A percentile compares a stretch with the other conserved stretches of the same genome.
phyloP scores from a whole-genome alignment of 805 yeast genomes.

The Naumovozyma baii region DNA sequence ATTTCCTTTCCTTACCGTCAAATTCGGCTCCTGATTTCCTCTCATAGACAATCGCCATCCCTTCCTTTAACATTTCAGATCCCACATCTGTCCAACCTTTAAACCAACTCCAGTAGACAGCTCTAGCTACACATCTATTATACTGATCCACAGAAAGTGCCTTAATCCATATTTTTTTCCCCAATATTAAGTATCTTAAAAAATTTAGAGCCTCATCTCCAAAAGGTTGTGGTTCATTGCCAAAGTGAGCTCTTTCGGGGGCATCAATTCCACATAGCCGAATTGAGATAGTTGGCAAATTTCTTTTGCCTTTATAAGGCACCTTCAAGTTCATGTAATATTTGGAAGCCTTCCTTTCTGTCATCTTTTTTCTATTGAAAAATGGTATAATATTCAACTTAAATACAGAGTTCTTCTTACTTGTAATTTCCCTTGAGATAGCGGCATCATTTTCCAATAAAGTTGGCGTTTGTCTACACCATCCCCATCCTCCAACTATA shows the following conservation, averaged over 20 bases:
- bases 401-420: not conserved
- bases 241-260: constrained; percentile 91
- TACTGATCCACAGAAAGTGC: constrained; percentile 84
- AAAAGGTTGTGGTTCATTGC: constrained; percentile 82
- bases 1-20: constrained; percentile 61
- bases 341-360: constrained; percentile 7
- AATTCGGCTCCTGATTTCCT: constrained; percentile 74
- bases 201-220: constrained; percentile 77
- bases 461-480: constrained; percentile 64
- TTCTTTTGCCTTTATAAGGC: constrained; percentile 24
- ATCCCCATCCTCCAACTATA: constrained; percentile 79
- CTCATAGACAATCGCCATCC: constrained; percentile 84
- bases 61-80: constrained; percentile 73
- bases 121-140: constrained; percentile 76
- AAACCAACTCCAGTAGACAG: constrained; percentile 42
- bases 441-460: constrained; percentile 18
- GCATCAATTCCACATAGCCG: constrained; percentile 93
- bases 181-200: constrained; percentile 58
- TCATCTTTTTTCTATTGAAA: not conserved
- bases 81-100: constrained; percentile 74
- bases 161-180: constrained; percentile 59
- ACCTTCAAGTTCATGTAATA: constrained; percentile 21
- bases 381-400: not conserved
- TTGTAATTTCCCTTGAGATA: not conserved
- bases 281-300: constrained; percentile 54